A percentile compares a stretch with the other conserved stretches of the same genome.
Conservation (phyloP, 345 rosid species). For the Cardamine resedifolia region DNA sequence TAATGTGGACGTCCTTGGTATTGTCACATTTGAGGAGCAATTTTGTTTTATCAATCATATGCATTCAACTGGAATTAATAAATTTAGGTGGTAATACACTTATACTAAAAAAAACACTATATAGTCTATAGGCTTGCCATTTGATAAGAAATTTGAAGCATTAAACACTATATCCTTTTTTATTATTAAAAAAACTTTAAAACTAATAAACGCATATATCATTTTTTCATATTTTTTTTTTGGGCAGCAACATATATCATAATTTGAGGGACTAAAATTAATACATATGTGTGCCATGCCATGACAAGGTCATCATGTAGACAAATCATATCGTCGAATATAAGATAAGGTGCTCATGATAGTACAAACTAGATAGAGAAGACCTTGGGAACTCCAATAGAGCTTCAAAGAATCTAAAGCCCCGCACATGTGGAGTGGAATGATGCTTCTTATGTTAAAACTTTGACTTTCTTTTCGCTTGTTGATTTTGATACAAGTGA, state of each 20-base stretch:
- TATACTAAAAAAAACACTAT: background rate
- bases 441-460: slow-evolving; percentile 40
- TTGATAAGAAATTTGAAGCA: no score
- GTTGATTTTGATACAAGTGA: background rate
- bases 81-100: background rate
- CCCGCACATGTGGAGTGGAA: slow-evolving; percentile 44
- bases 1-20: background rate
- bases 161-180: background rate
- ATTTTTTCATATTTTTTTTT: no score
- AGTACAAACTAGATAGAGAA: slow-evolving; percentile 40
- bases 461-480: slow-evolving; percentile 31
- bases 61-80: background rate
- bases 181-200: background rate
- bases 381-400: slow-evolving; percentile 45
- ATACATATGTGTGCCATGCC: background rate
- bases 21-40: background rate
- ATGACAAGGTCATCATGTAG: slow-evolving; percentile 10
- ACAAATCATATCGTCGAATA: background rate
- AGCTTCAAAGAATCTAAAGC: slow-evolving; percentile 26
- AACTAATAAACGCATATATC: background rate
- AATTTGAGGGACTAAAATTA: background rate
- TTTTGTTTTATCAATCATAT: background rate
- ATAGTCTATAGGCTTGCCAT: no score
- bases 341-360: background rate
- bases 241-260: background rate